These are phyloP conservation scores for Penicillium lagena DNA, from an alignment of 495 filamentous ascomycete genomes.

Conservation along the genomic window DNA sequence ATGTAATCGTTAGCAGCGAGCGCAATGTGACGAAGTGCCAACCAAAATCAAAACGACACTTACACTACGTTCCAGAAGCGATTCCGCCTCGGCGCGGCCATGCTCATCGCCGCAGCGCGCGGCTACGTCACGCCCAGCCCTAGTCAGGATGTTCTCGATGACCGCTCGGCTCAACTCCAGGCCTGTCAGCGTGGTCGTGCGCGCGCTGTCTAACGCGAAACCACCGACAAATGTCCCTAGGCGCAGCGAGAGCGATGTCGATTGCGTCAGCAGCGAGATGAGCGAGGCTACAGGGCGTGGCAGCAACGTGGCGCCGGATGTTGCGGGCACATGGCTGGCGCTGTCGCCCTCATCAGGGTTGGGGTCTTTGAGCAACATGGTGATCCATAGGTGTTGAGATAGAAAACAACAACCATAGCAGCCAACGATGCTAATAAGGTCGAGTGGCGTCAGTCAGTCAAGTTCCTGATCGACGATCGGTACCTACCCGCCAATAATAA, in stretches of 20 bases:
- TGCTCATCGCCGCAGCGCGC: constrained; percentile 47
- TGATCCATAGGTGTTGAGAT: background rate
- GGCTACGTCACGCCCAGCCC: constrained; percentile 64
- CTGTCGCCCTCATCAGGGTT: background rate
- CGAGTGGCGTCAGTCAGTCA: no score
- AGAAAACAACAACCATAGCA: no score
- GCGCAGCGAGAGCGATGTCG: constrained; percentile 64
- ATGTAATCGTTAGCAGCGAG: background rate
- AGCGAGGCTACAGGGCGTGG: constrained; percentile 59
- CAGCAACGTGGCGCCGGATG: constrained; percentile 53
- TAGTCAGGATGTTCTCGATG: constrained; percentile 58
- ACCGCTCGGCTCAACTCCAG: constrained; percentile 62
- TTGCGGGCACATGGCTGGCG: constrained; percentile 22
- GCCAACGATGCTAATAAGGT: no score
- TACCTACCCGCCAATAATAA: no score
- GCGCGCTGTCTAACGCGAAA: constrained; percentile 57
- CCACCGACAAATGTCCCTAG: constrained; percentile 62
- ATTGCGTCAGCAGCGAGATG: constrained; percentile 64
- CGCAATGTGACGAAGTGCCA: background rate
- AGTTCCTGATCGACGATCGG: no score
- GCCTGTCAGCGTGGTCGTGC: constrained; percentile 61
- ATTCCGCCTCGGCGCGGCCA: constrained; percentile 55
- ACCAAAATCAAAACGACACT: constrained; percentile 2
- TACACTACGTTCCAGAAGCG: constrained; percentile 54
- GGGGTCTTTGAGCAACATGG: background rate